Evolutionary conservation across 345 rosid species (phyloP), one percentile per base, ranked within the genome.

Genomic region (Pseudoturritis turrita): DNA sequence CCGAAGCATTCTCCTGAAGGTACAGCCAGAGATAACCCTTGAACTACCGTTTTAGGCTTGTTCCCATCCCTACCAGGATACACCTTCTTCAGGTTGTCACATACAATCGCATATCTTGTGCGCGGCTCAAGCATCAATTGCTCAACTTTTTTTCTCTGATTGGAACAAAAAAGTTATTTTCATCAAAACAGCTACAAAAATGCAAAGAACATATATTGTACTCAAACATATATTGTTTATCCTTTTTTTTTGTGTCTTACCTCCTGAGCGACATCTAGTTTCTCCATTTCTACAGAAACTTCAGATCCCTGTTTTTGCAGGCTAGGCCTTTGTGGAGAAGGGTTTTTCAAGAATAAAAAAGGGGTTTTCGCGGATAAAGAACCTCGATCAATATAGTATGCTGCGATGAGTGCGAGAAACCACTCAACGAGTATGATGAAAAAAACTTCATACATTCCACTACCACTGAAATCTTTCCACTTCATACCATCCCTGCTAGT

Each of bases 1-100:
- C 97, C 98, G 18, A 94, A 91, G 83, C 97, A 94, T 77, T 94
- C 97, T 72, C 92, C 97, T 29, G 79, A 79, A 51, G 93, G 89
- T 77, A 94, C 70, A 25, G 89, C 95, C 49, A 94, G 90, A 81
- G 96, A 91, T 70, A 94, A 76, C 22, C 96, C 98, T 59, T 71
- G 81, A n/a, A 94, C 97, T 10, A 88, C 97, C 61, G 81, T 23
- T 80, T 94, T 91, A 49, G 81, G 90, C 4, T 85, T 96, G 72
- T 94, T 94, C 59, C 97, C 97, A 78, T 94, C 98, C 75, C 80
- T 91, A 68, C 87, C 89, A 4, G 91, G 96, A 79, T 90, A 87
- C 65, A 87, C 87, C 75, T 91, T 94, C 46, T 79, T 81, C 73
- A 94, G 78, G 69, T 84, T 72, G 75, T 88, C 85, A 56, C 89